Base-by-base conservation (phyloP, 2,329 filamentous ascomycete species). In the Claviceps monticola region DNA sequence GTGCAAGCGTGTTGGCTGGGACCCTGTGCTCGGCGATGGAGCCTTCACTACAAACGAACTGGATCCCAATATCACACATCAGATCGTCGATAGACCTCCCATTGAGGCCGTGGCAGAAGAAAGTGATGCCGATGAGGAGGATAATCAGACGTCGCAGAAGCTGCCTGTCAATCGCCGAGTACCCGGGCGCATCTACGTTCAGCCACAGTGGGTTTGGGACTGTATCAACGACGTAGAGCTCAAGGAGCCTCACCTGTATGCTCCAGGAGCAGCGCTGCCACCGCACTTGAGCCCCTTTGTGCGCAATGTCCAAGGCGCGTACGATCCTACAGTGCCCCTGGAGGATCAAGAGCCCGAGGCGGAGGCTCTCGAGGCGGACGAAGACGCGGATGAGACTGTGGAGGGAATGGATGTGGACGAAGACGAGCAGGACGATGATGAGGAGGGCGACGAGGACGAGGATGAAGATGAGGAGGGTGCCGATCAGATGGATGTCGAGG, bases 191-290 rank as follows among this genome's bases (percentile, higher is more conserved):
- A 88, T 82, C 56, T 98, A 98, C 60, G 72, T 98, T 52, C 93
- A 98, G 71, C 93, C 93, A 19, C 93, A 98, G 66, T 98, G 94
- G 91, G 82, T 98, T 4, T 98, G 93, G 93, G 93, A 98, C 64
- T 91, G 87, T 61, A 73, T 95, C 66, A 98, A 98, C 66, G 87
- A 93, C 46, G 88, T 88, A 56, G 88, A 91, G 68, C 73, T 98
- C 52, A 83, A 96, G 66, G 79, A 86, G 57, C 81, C 90, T 36
- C 88, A 96, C 63, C 70, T 90, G 38, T 98, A 98, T 62, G 87
- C 84, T 0, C 93, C 93, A 2, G 93, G 93, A 17, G 85, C 90
- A 17, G 83, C 88, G 58, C 75, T 98, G 36, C 93, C 93, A 21
- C 93, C 93, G 13, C 93, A 98, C 75, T 70, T 98, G 60, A 97